Percentiles rank a stretch among this genome's conserved stretches.
These are phyloP conservation scores for Penicillium lividum DNA, from an alignment of 495 filamentous ascomycete species.

Conservation along the genomic window DNA sequence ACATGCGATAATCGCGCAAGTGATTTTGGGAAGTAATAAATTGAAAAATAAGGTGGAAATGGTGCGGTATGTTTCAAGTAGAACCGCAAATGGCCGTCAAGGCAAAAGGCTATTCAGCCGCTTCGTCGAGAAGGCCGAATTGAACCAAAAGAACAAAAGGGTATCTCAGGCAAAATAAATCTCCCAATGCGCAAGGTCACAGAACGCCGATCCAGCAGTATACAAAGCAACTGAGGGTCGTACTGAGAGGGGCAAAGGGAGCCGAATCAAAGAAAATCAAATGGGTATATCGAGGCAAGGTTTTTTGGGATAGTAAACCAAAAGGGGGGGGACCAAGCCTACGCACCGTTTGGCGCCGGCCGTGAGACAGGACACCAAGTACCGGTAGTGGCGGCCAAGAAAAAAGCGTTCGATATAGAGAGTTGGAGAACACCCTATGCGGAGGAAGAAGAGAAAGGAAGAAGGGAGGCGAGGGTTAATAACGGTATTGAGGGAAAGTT, in stretches of 20 bases:
- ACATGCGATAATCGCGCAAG: constrained; percentile 49
- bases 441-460: constrained; percentile 13
- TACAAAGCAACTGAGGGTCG: constrained; percentile 21
- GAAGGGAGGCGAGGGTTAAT: constrained; percentile 30
- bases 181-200: constrained; percentile 42
- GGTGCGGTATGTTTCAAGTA: constrained; percentile 21
- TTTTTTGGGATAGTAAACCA: constrained; percentile 15
- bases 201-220: constrained; percentile 40
- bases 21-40: constrained; percentile 5
- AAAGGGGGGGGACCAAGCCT: constrained; percentile 53
- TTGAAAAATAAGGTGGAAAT: constrained; percentile 17
- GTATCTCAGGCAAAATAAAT: constrained; percentile 39
- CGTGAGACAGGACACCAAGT: constrained; percentile 58
- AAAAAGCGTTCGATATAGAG: constrained; percentile 43
- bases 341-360: constrained; percentile 58
- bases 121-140: constrained; percentile 37
- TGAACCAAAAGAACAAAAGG: constrained; percentile 39
- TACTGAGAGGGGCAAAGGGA: constrained; percentile 22
- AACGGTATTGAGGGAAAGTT: constrained; percentile 18
- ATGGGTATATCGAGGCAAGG: constrained; percentile 15
- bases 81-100: constrained; percentile 42
- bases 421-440: constrained; percentile 34
- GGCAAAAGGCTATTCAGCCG: constrained; percentile 32
- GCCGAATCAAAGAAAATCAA: constrained; percentile 26
- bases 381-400: constrained; percentile 57